phyloP scores from a whole-genome alignment of 2,329 filamentous ascomycete genomes.

The Triangularia verruculosa region DNA sequence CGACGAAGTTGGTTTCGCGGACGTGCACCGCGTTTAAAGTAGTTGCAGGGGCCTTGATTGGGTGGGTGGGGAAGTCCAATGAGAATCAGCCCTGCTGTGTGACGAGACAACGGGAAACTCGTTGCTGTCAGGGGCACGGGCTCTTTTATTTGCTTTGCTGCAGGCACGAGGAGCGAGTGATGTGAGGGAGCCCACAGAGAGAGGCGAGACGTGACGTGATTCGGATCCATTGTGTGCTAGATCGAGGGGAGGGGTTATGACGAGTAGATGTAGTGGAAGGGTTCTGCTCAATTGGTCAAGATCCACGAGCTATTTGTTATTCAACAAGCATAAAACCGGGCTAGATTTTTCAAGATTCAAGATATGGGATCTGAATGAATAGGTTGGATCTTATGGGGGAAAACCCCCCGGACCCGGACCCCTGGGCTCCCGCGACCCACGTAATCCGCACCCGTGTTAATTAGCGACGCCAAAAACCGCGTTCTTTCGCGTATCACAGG shows the following conservation, averaged over 20 bases:
- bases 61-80: slow-evolving; percentile 5
- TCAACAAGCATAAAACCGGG: background rate
- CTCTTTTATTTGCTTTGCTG: background rate
- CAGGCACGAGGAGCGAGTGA: background rate
- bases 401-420: background rate
- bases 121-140: background rate
- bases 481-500: slow-evolving; percentile 12
- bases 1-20: background rate
- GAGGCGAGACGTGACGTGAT: background rate
- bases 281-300: background rate
- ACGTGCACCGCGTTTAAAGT: slow-evolving; percentile 17
- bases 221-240: background rate
- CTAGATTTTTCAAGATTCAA: background rate
- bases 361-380: background rate
- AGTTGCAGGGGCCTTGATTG: slow-evolving; percentile 27
- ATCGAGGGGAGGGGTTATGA: background rate
- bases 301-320: background rate
- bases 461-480: slow-evolving; percentile 27
- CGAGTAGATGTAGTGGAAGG: background rate
- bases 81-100: background rate
- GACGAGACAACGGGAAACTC: background rate
- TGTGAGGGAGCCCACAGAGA: background rate
- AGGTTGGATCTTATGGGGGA: too few species aligned
- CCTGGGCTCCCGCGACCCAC: slow-evolving; percentile 8
- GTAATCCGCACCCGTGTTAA: slow-evolving; percentile 12